Conservation (phyloP, 495 filamentous ascomycete species). For the Penicillium canariense region DNA sequence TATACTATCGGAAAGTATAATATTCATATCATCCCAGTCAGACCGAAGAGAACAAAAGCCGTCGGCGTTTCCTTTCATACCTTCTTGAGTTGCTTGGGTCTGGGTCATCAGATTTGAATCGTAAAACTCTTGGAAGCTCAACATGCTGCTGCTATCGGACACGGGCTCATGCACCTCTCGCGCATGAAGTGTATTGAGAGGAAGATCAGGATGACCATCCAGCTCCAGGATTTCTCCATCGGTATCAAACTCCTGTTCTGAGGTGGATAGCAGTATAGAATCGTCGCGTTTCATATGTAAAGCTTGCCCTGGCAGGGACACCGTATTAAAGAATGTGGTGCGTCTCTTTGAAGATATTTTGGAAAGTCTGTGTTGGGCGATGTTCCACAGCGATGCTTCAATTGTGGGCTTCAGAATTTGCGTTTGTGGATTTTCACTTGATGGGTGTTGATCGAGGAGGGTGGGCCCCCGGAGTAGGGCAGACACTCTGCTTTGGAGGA, state of each 20-base stretch:
- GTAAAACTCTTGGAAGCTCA: neutral
- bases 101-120: neutral
- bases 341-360: conserved; percentile 3
- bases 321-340: neutral
- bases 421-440: neutral
- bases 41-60: neutral
- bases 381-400: conserved; percentile 28
- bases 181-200: too few relatives aligned
- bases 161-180: neutral
- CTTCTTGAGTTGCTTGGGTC: neutral
- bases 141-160: conserved; percentile 1
- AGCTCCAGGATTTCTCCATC: neutral
- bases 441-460: neutral
- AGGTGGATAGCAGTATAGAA: neutral
- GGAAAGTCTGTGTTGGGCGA: conserved; percentile 27
- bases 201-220: neutral
- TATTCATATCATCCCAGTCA: neutral
- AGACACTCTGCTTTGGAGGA: conserved; percentile 13
- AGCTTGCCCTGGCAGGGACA: neutral
- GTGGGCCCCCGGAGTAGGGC: neutral
- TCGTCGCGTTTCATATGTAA: neutral
- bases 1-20: neutral
- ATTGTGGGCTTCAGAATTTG: conserved; percentile 10
- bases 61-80: too few relatives aligned
- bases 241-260: neutral